A percentile compares a stretch with the other conserved stretches of the same genome.
Evolutionary conservation across 257 asterid species (phyloP).

Genomic region (Mentha longifolia): DNA sequence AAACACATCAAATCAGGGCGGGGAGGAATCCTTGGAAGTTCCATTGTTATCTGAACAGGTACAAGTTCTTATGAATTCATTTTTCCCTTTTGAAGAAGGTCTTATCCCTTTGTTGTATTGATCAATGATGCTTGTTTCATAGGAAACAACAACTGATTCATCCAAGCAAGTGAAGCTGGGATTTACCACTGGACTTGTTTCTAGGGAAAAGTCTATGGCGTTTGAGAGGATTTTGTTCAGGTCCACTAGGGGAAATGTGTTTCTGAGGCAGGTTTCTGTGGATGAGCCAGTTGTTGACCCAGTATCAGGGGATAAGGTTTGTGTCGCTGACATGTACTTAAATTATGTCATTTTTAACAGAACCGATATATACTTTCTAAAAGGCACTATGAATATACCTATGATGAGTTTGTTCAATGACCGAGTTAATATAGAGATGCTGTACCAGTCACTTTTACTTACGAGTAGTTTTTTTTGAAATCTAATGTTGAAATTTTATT

Average conservation of each 20-base stretch:
- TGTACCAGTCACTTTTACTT: background rate
- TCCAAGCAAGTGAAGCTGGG: slow-evolving; percentile 98
- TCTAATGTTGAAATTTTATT: slow-evolving; percentile 10
- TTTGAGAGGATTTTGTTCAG: slow-evolving; percentile 98
- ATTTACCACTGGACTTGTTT: slow-evolving; percentile 85
- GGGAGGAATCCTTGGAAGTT: slow-evolving; percentile 88
- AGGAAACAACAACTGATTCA: slow-evolving; percentile 69
- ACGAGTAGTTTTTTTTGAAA: slow-evolving; percentile 6
- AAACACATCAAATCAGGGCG: slow-evolving; percentile 64
- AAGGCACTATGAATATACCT: background rate
- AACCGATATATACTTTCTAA: slow-evolving; percentile 18
- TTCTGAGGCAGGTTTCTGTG: slow-evolving; percentile 74
- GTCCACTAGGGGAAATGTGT: slow-evolving; percentile 98
- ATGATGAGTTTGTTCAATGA: slow-evolving; percentile 21
- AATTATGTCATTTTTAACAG: slow-evolving; percentile 12
- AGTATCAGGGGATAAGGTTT: slow-evolving; percentile 93
- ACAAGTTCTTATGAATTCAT: slow-evolving; percentile 24
- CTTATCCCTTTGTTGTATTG: slow-evolving; percentile 19
- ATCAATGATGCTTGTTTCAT: slow-evolving; percentile 29
- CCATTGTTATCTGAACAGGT: slow-evolving; percentile 85
- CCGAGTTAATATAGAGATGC: slow-evolving; percentile 6
- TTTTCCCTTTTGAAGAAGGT: slow-evolving; percentile 30
- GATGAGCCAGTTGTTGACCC: slow-evolving; percentile 91
- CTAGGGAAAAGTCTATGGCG: slow-evolving; percentile 88
- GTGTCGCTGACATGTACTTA: slow-evolving; percentile 23